Conservation (phyloP, 768 basidiomycete genomes). For the Pulveroboletus sp. region DNA sequence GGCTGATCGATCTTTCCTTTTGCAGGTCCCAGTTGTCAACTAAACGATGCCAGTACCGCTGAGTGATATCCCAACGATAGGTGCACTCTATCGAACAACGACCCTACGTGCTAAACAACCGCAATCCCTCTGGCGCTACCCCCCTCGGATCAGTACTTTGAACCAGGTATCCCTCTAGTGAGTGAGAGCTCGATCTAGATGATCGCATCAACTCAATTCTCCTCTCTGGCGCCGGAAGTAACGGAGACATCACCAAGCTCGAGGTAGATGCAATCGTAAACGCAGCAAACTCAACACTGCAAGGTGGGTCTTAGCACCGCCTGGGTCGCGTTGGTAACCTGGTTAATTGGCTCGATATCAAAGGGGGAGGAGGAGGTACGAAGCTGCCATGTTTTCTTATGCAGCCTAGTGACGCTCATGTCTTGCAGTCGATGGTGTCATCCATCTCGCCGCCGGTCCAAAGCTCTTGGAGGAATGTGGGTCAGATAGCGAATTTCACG, state of each 20-base stretch:
- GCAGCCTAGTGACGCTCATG: background rate
- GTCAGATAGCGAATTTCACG: slow-evolving; percentile 15
- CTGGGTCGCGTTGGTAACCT: background rate
- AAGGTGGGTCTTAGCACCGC: slow-evolving; percentile 42
- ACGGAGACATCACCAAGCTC: slow-evolving; percentile 74
- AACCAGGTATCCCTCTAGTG: slow-evolving; percentile 66
- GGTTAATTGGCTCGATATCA: background rate
- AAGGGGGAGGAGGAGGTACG: slow-evolving; percentile 77
- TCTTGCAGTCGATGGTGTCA: slow-evolving; percentile 70
- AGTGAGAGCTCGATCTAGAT: slow-evolving; percentile 27
- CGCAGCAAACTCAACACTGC: slow-evolving; percentile 69
- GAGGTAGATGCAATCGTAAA: slow-evolving; percentile 75
- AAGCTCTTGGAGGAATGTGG: slow-evolving; percentile 65
- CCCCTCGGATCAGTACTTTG: slow-evolving; percentile 36
- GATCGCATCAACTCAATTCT: background rate
- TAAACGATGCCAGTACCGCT: slow-evolving; percentile 23
- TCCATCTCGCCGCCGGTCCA: slow-evolving; percentile 70
- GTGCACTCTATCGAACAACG: slow-evolving; percentile 44
- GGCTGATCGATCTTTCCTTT: background rate
- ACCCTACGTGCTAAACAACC: slow-evolving; percentile 34
- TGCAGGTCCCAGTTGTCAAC: background rate
- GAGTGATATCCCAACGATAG: slow-evolving; percentile 52
- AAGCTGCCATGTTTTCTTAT: background rate
- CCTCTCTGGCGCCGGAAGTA: slow-evolving; percentile 37
- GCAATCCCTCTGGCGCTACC: slow-evolving; percentile 25